Base-by-base conservation (phyloP, 306 rosid species). In the Casuarina glauca region DNA sequence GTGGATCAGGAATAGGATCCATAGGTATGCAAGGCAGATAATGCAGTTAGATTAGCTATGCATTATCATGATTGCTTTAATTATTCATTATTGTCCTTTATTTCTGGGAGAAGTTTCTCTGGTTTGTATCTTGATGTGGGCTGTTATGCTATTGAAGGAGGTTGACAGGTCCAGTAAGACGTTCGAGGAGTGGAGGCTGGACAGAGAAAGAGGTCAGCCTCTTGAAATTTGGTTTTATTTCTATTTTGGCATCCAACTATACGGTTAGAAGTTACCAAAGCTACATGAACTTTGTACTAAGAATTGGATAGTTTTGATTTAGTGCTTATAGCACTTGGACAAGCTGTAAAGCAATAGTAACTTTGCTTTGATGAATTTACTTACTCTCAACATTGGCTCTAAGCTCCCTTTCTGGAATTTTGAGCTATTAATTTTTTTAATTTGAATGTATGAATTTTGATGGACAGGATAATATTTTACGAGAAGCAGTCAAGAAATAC, bases 381-480 rank as follows among this genome's bases (percentile, higher is more conserved):
- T 36, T 63, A 36, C 20, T 63, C 45, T 16, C 19, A 63, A 12
- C 45, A 38, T 38, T 63, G 69, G 20, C 32, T 1, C 44, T 63
- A 38, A 19, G n/a, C 38, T n/a, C 62, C 2, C 43, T 63, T 19
- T 63, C 45, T 63, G 8, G 16, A 13, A 26, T 64, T 66, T 76
- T 20, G 8, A 1, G 41, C 57, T 44, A 41, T 69, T 6, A 63
- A 12, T 4, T 2, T 55, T 70, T 32, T 78, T 87, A 74, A 80
- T 64, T 49, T 78, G 43, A 46, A 42, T 44, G 64, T 53, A 36
- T 82, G 86, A 39, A 36, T 69, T 52, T 15, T 84, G 74, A n/a
- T 44, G 63, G 76, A 75, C 89, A 90, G 96, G 96, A 88, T 75
- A 76, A 69, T 41, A 82, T 82, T 85, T 76, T 90, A 68, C 69